A percentile compares a stretch with the other conserved stretches of the same genome.
These are phyloP conservation scores for Buddleja alternifolia DNA, from an alignment of 257 asterid species.

Conservation along the genomic window DNA sequence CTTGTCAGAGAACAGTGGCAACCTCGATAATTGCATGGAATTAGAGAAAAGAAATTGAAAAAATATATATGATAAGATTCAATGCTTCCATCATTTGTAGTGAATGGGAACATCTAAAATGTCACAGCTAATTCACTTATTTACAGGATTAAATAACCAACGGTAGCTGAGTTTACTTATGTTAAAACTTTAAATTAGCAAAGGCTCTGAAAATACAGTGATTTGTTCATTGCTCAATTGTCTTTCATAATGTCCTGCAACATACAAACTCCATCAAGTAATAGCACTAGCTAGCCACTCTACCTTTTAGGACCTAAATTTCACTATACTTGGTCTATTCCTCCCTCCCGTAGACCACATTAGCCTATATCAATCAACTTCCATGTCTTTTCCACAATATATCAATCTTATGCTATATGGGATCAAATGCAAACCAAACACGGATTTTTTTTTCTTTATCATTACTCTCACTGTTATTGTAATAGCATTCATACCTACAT, in stretches of 20 bases:
- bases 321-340: neutral
- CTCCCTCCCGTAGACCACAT: neutral
- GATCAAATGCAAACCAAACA: slow-evolving; percentile 19
- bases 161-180: neutral
- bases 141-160: slow-evolving; percentile 8
- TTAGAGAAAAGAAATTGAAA: neutral
- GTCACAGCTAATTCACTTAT: neutral
- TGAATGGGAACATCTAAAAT: neutral
- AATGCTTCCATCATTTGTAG: neutral
- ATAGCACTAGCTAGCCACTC: neutral
- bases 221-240: slow-evolving; percentile 1
- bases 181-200: slow-evolving; percentile 2
- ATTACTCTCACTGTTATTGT: slow-evolving; percentile 1
- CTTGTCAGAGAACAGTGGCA: slow-evolving; percentile 21
- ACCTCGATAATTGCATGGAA: slow-evolving; percentile 5
- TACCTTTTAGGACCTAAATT: slow-evolving; percentile 1
- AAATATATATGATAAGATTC: neutral
- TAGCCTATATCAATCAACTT: slow-evolving; percentile 3
- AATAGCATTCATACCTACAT: slow-evolving; percentile 12
- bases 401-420: slow-evolving; percentile 3
- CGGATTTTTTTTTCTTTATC: slow-evolving; percentile 4
- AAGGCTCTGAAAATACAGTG: slow-evolving; percentile 2
- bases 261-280: neutral
- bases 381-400: neutral
- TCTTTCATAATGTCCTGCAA: neutral